Evolutionary conservation across 495 filamentous ascomycete species (phyloP).

Genomic region (Talaromyces wortmannii): DNA sequence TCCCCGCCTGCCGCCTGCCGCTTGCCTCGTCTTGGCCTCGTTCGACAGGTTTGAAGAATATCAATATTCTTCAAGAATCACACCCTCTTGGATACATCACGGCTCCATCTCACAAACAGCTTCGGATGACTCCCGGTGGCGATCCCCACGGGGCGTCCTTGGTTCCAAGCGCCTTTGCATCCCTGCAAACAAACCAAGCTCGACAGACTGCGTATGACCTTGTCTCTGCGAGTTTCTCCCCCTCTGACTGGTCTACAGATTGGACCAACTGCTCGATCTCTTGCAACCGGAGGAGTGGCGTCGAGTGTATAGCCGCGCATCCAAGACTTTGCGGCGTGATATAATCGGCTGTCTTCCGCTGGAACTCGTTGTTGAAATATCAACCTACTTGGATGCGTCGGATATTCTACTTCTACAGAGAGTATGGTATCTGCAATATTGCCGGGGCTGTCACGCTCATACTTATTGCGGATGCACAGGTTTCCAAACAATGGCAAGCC

Average conservation of each 20-base stretch:
- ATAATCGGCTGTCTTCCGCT: slow-evolving; percentile 23
- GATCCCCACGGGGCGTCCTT: not conserved
- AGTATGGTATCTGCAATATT: slow-evolving; percentile 9
- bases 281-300: slow-evolving; percentile 25
- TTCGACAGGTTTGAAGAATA: too few relatives aligned
- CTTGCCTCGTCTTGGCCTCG: too few relatives aligned
- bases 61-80: too few relatives aligned
- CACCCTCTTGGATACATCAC: too few relatives aligned
- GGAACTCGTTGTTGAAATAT: slow-evolving; percentile 22
- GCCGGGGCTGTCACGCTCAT: not conserved
- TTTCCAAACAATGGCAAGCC: slow-evolving; percentile 25
- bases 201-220: slow-evolving; percentile 8
- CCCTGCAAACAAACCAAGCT: slow-evolving; percentile 4
- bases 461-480: slow-evolving; percentile 8
- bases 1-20: too few relatives aligned
- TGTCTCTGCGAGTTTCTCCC: not conserved
- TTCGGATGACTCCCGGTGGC: not conserved
- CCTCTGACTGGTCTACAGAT: slow-evolving; percentile 12
- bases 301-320: slow-evolving; percentile 15
- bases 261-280: slow-evolving; percentile 18
- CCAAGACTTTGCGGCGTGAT: slow-evolving; percentile 22
- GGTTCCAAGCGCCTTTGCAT: slow-evolving; percentile 3
- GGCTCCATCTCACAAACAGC: too few relatives aligned
- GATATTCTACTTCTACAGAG: slow-evolving; percentile 21
- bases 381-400: slow-evolving; percentile 11